Evolutionary conservation across 768 basidiomycete genomes (phyloP).

Genomic region (Psilocybe tampanensis): DNA sequence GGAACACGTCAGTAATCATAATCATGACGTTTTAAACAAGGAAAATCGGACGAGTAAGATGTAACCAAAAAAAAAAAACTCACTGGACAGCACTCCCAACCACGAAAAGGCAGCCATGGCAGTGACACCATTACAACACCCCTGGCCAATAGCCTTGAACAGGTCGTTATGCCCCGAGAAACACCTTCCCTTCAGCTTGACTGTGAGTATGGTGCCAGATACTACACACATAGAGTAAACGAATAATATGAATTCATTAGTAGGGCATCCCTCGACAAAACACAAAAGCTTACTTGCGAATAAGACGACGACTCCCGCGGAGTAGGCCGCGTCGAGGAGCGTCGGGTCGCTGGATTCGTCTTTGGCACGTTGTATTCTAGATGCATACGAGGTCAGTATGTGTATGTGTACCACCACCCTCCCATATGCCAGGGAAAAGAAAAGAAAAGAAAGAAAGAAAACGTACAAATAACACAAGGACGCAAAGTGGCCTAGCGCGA

Average conservation of each 20-base stretch:
- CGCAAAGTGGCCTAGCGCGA: conserved; percentile 31
- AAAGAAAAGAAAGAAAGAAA: background rate
- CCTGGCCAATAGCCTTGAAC: conserved; percentile 24
- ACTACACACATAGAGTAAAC: no score
- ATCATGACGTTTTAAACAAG: no score
- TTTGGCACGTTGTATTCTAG: conserved; percentile 29
- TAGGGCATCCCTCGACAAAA: no score
- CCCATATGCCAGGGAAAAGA: background rate
- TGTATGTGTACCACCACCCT: background rate
- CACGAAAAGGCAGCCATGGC: conserved; percentile 30
- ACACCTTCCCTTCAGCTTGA: conserved; percentile 28
- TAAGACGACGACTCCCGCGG: conserved; percentile 26
- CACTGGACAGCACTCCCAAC: conserved; percentile 27
- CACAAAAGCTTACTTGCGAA: conserved; percentile 24
- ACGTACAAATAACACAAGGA: conserved; percentile 30
- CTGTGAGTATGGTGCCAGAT: conserved; percentile 26
- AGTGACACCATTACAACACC: conserved; percentile 26
- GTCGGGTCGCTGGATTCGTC: conserved; percentile 28
- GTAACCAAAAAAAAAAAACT: no score
- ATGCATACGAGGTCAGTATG: background rate
- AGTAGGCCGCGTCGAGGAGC: conserved; percentile 23
- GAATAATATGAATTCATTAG: no score
- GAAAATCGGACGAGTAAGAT: no score
- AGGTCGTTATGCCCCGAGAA: conserved; percentile 25
- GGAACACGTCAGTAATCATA: no score